Evolutionary conservation across 1,284 basidiomycete species (phyloP), one percentile per base, ranked within the genome.

Genomic region (Rhodotorula sp.): DNA sequence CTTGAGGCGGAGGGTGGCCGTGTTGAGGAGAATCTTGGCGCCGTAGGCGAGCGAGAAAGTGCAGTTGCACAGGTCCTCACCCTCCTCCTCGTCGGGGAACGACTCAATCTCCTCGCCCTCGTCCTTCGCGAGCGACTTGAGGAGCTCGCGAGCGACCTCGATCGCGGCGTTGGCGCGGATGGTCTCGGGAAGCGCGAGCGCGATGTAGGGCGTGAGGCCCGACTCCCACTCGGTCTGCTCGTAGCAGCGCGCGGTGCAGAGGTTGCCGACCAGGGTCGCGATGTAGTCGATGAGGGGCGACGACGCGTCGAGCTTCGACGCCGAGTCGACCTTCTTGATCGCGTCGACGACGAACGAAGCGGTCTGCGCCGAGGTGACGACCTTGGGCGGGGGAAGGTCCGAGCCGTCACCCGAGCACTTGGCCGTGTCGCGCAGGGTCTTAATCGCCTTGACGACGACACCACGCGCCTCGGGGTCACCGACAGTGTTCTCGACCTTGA

Each of bases 11-110:
- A 97, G 91, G 75, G 87, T 90, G 76, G 95, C 94, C 66, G 93
- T 96, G 87, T 97, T 97, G 81, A 97, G 89, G 79, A 97, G 84
- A 80, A 97, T 97, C 88, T 97, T 97, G 82, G 94, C 94, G 90
- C 94, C 95, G 82, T 97, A 97, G 72, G 95, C 95, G 74, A 97
- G 88, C 70, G 93, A 96, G 88, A 95, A 97, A 83, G 94, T 93
- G 87, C 91, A 95, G 87, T 97, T 96, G 87, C 94, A 97, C 80
- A 97, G 87, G 81, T 96, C 92, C 84, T 97, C 95, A 77, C 94
- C 94, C 84, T 96, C 93, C 84, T 97, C 95, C 82, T 97, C 94
- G 77, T 96, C 93, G 34, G 93, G 91, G 68, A 84, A 85, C 70
- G 85, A 89, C 57, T 88, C 86, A 27, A 86, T 88, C 10, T 90